Evolutionary conservation across 225 moss, liverwort and hornwort species (phyloP).

Genomic region (Takakia lepidozioides): DNA sequence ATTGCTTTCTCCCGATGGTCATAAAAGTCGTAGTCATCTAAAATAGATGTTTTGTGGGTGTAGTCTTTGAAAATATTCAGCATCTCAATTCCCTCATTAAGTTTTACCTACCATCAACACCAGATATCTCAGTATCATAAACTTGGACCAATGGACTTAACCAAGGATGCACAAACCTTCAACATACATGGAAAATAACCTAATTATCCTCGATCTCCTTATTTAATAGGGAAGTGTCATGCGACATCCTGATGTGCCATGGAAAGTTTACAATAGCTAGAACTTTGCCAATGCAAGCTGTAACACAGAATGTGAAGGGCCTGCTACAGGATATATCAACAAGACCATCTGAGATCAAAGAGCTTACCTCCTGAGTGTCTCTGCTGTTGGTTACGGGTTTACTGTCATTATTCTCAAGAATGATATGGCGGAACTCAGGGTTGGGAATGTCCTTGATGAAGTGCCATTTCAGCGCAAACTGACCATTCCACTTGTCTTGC

Average conservation of each 20-base stretch:
- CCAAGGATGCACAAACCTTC: not conserved
- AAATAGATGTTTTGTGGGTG: constrained; percentile 80
- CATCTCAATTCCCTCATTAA: constrained; percentile 88
- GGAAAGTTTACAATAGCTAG: too few relatives aligned
- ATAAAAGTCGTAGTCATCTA: constrained; percentile 98
- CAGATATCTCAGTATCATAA: not conserved
- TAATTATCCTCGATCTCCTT: too few relatives aligned
- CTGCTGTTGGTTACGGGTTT: constrained; percentile 99
- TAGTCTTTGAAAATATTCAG: constrained; percentile 89
- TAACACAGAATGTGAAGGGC: too few relatives aligned
- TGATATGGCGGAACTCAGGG: constrained; percentile 96
- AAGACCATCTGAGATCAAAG: not conserved
- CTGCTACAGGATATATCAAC: too few relatives aligned
- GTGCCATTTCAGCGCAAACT: constrained; percentile 92
- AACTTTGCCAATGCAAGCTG: too few relatives aligned
- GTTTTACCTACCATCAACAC: constrained; percentile 59
- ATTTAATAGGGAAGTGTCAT: too few relatives aligned
- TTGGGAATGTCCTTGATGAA: constrained; percentile 98
- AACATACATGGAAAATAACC: not conserved
- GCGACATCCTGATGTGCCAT: too few relatives aligned
- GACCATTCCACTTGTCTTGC: constrained; percentile 99
- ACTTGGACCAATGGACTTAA: not conserved
- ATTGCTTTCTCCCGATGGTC: constrained; percentile 92
- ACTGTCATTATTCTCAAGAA: constrained; percentile 93
- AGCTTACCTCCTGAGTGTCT: constrained; percentile 91